A percentile compares a stretch with the other conserved stretches of the same genome.
These are phyloP conservation scores for Penicillium roqueforti DNA, from an alignment of 495 filamentous ascomycete genomes.

Conservation along the genomic window DNA sequence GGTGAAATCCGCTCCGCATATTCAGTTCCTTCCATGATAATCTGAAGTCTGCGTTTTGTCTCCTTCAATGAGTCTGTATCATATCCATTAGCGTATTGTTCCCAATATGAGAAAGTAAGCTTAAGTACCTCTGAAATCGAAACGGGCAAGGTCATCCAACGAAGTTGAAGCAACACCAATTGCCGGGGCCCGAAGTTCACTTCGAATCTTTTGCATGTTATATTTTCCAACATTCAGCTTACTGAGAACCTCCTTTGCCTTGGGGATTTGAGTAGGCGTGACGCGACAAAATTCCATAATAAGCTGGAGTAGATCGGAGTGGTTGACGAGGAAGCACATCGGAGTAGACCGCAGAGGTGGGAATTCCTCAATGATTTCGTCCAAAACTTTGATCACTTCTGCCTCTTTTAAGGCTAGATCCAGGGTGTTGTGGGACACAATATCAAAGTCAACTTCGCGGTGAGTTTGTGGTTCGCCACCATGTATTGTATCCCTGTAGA, in stretches of 20 bases:
- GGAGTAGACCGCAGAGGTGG: constrained; percentile 63
- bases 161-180: constrained; percentile 85
- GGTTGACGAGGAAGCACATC: constrained; percentile 92
- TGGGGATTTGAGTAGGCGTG: constrained; percentile 57
- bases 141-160: constrained; percentile 81
- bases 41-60: constrained; percentile 65
- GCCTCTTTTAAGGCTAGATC: constrained; percentile 91
- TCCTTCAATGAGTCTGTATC: constrained; percentile 62
- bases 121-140: constrained; percentile 76
- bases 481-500: constrained; percentile 75
- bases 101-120: background rate
- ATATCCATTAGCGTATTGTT: constrained; percentile 14
- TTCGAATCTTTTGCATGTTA: constrained; percentile 80
- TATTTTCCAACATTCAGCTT: constrained; percentile 80
- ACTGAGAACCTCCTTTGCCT: constrained; percentile 79
- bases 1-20: constrained; percentile 62
- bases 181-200: constrained; percentile 72
- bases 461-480: constrained; percentile 77
- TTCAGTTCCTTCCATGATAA: constrained; percentile 67
- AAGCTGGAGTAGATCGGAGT: constrained; percentile 75
- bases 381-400: constrained; percentile 88
- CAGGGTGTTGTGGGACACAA: constrained; percentile 70
- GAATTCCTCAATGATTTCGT: constrained; percentile 83
- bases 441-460: constrained; percentile 93
- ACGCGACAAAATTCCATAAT: constrained; percentile 89